These are phyloP conservation scores for Lojkania enalia DNA, from an alignment of 2,329 filamentous ascomycete genomes.

Conservation along the genomic window DNA sequence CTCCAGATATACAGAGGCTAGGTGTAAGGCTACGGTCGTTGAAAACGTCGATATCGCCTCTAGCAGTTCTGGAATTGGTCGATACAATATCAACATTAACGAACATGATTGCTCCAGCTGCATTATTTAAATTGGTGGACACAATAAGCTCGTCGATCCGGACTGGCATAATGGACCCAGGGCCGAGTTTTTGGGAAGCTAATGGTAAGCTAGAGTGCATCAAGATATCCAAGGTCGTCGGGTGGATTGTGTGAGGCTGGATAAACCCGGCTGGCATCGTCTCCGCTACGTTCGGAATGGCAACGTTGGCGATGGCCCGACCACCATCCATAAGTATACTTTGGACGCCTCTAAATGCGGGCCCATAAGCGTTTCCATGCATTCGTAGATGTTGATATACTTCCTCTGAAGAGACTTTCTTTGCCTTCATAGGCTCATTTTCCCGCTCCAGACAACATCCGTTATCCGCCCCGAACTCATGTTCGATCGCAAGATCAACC, in stretches of 20 bases:
- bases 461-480: neutral
- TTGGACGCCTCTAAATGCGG: slow-evolving; percentile 1
- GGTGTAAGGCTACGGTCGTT: neutral
- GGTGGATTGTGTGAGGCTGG: slow-evolving; percentile 7
- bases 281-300: slow-evolving; percentile 4
- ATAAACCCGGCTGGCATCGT: slow-evolving; percentile 1
- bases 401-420: neutral
- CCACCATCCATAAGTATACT: neutral
- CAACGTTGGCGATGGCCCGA: neutral
- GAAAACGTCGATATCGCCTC: slow-evolving; percentile 5
- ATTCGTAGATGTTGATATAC: slow-evolving; percentile 1
- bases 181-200: neutral
- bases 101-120: too few species aligned
- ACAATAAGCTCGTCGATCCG: slow-evolving; percentile 1
- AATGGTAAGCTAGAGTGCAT: slow-evolving; percentile 4
- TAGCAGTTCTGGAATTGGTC: slow-evolving; percentile 6
- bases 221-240: slow-evolving; percentile 4
- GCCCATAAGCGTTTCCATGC: slow-evolving; percentile 5
- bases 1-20: neutral
- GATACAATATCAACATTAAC: too few species aligned
- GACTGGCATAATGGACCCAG: neutral
- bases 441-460: neutral
- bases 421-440: neutral
- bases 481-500: neutral
- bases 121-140: neutral